Evolutionary conservation across 306 rosid species (phyloP), one percentile per base, ranked within the genome.

Genomic region (Canavalia ensiformis): DNA sequence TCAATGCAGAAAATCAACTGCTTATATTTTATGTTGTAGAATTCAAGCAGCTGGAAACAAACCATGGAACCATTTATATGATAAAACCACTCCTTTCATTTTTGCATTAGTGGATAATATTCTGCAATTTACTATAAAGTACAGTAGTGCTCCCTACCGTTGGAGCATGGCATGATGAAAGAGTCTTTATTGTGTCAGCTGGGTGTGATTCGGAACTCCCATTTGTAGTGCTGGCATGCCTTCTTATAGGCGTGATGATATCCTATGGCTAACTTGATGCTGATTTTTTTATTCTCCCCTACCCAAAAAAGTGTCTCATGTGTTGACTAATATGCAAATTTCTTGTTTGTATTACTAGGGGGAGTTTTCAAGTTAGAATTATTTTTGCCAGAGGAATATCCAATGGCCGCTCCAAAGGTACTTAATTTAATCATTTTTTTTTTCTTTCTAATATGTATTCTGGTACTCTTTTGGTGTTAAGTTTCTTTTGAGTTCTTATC

Each of bases 331-430:
- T 56, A 45, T 84, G 66, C 62, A 28, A 68, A 41, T 68, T 78
- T 45, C 33, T 47, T 83, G 7, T 72, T 64, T 82, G 55, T 59
- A 49, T 72, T 68, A 41, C 55, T 78, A 95, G 99, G 99, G 18
- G 99, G 99, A 10, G 99, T 95, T 75, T 95, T 95, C 91, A 95
- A 95, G 86, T 88, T 95, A 88, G 99, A 95, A 86, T 87, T 95
- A 46, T 95, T 95, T 90, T 88, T 95, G 82, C 99, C 99, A 9
- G 99, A 92, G 84, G 99, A 95, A 87, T 95, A 95, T 90, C 99
- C 99, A 76, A 95, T 95, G 99, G 97, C 97, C 82, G 99, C 99
- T 75, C 99, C 99, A 4, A 95, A 95, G 97, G 99, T 95, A 84
- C 83, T 51, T 54, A 50, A 30, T 59, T 82, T 33, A 77, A 30